A percentile compares a stretch with the other conserved stretches of the same genome.
These are phyloP conservation scores for Eutrema heterophyllum DNA, from an alignment of 345 rosid genomes.

Conservation along the genomic window DNA sequence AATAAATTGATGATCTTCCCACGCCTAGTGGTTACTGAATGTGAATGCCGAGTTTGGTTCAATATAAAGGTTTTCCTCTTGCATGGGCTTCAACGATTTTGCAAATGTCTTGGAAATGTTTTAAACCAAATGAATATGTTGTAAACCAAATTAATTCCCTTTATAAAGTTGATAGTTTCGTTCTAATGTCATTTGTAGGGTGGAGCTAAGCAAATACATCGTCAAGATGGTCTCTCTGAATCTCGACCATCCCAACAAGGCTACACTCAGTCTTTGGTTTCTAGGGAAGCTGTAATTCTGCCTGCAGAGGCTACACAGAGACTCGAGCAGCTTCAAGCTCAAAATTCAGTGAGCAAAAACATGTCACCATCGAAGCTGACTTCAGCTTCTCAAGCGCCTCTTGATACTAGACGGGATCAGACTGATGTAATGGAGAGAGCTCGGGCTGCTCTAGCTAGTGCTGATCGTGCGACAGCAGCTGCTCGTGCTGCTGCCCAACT, in stretches of 20 bases:
- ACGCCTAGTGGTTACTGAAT: not conserved
- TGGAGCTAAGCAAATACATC: constrained; percentile 61
- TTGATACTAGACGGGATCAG: constrained; percentile 8
- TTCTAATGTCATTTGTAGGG: constrained; percentile 37
- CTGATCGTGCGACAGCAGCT: constrained; percentile 72
- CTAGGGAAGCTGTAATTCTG: constrained; percentile 36
- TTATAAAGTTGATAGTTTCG: not conserved
- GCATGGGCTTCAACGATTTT: not conserved
- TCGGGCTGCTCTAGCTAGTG: constrained; percentile 75
- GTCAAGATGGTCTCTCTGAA: constrained; percentile 35
- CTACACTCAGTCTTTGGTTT: constrained; percentile 31
- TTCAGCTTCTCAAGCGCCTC: constrained; percentile 9
- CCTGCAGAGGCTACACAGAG: constrained; percentile 30
- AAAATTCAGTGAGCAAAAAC: constrained; percentile 24
- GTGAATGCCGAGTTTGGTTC: not conserved
- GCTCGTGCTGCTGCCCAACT: constrained; percentile 90
- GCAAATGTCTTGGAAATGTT: not conserved
- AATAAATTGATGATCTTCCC: not conserved
- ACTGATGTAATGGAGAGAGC: constrained; percentile 73
- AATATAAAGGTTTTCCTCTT: not conserved
- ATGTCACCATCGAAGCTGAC: constrained; percentile 11
- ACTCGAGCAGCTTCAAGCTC: constrained; percentile 31
- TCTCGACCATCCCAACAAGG: constrained; percentile 32
- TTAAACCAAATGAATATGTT: not conserved
- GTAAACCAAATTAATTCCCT: not conserved